These are phyloP conservation scores for Thelephora ganbajun DNA, from an alignment of 768 basidiomycete species.

Conservation along the genomic window DNA sequence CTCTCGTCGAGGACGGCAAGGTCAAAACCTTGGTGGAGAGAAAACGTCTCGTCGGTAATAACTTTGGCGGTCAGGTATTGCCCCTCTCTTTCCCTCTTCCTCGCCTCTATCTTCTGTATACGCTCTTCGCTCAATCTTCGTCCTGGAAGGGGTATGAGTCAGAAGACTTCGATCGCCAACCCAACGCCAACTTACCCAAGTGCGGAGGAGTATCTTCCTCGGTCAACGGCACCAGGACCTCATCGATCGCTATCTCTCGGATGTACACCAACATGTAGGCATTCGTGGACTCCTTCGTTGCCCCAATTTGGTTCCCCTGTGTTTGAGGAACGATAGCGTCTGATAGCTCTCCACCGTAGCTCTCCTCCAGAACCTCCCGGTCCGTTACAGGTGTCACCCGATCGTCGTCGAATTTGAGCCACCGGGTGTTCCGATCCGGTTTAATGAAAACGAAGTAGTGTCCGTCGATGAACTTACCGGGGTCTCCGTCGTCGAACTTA, in stretches of 20 bases:
- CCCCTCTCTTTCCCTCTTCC: constrained; percentile 92
- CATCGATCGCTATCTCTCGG: no score
- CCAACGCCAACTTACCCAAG: constrained; percentile 48
- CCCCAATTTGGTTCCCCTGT: no score
- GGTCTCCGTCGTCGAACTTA: constrained; percentile 94
- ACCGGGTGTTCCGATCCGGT: constrained; percentile 82
- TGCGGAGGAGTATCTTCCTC: no score
- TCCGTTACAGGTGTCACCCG: no score
- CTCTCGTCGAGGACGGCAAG: no score
- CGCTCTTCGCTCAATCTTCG: constrained; percentile 90
- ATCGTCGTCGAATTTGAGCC: no score
- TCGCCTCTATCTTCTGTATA: constrained; percentile 80
- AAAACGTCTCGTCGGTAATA: no score
- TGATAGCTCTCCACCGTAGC: constrained; percentile 83
- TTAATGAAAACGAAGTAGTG: constrained; percentile 99
- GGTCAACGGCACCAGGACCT: no score
- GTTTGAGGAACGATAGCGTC: constrained; percentile 63
- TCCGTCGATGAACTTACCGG: constrained; percentile 94
- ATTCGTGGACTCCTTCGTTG: no score
- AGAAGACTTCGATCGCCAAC: constrained; percentile 2
- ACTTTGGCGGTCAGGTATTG: constrained; percentile 97
- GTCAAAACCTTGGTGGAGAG: no score
- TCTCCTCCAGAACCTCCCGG: no score
- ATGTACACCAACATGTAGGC: no score
- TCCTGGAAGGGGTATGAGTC: constrained; percentile 31